Evolutionary conservation across 2,329 filamentous ascomycete genomes (phyloP), one percentile per base, ranked within the genome.

Genomic region (Fusarium haematococcum): DNA sequence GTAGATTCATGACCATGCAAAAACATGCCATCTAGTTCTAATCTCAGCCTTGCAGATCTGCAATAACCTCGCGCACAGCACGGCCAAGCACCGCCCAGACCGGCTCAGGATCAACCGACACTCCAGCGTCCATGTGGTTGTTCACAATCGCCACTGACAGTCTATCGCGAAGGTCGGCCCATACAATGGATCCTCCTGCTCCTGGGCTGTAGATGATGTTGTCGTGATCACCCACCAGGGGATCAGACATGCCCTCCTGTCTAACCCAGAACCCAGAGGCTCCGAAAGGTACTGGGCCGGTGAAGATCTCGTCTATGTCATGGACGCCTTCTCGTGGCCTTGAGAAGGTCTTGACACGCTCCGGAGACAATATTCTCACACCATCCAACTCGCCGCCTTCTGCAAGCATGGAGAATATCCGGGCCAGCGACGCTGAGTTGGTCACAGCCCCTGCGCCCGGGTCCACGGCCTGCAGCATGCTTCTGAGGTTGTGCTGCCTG

Each of bases 381-480:
- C 64, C 45, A 18, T 65, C 52, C 8, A 65, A 11, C 23, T 43
- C 63, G 33, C 67, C 67, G 16, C 67, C 67, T 25, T 67, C 63
- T 14, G 67, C 67, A n/a, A 69, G 30, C 56, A 67, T 33, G 50
- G 67, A 58, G 35, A 69, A 69, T 6, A 69, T 30, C 18, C 67
- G 58, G 3, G 67, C 67, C 5, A 69, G 20, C 1, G 30, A 41
- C 3, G 50, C 35, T 3, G 68, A 52, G 13, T 32, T 70, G n/a
- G 32, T 56, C 4, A 67, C 63, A 14, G 27, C 59, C 1, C 68
- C 68, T 5, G 68, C 63, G 18, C 68, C 68, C 8, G 68, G 68
- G 16, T 70, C 64, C 16, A 63, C 58, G 14, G 63, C 52, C 18
- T 70, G 59, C 6, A 45, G 68, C 41, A 70, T 57, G 14, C 37